Evolutionary conservation across 257 asterid genomes (phyloP).

Genomic region (Petunia secreta): DNA sequence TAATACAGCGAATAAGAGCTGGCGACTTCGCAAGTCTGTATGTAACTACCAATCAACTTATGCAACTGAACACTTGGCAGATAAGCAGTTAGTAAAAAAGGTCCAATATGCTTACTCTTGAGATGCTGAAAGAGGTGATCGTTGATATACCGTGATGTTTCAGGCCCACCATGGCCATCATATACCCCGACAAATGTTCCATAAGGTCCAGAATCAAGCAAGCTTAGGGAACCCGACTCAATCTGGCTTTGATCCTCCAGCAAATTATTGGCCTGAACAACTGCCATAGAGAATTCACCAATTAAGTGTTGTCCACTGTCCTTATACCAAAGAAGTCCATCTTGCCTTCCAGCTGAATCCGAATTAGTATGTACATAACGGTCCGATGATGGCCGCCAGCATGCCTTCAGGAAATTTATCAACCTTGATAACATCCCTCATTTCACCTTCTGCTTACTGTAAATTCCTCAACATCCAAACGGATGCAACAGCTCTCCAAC

Average conservation of each 20-base stretch:
- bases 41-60: background rate
- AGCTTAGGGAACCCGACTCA: conserved; percentile 55
- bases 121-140: conserved; percentile 51
- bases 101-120: conserved; percentile 38
- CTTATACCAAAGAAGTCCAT: conserved; percentile 57
- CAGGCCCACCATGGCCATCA: conserved; percentile 68
- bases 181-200: conserved; percentile 59
- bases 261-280: conserved; percentile 58
- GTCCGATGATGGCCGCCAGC: conserved; percentile 49
- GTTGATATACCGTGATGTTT: conserved; percentile 50
- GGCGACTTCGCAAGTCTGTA: background rate
- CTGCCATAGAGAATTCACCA: conserved; percentile 63
- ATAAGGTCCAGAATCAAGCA: conserved; percentile 52
- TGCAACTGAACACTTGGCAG: background rate
- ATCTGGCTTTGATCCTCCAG: conserved; percentile 64
- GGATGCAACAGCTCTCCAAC: conserved; percentile 42
- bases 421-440: conserved; percentile 67
- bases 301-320: conserved; percentile 49
- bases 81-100: background rate
- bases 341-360: conserved; percentile 54
- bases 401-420: conserved; percentile 52
- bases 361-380: conserved; percentile 37
- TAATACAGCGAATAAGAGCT: background rate
- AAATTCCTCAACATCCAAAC: conserved; percentile 52
- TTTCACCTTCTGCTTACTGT: conserved; percentile 49